phyloP scores from a whole-genome alignment of 148 eudicot species.

The Drosera capensis region DNA sequence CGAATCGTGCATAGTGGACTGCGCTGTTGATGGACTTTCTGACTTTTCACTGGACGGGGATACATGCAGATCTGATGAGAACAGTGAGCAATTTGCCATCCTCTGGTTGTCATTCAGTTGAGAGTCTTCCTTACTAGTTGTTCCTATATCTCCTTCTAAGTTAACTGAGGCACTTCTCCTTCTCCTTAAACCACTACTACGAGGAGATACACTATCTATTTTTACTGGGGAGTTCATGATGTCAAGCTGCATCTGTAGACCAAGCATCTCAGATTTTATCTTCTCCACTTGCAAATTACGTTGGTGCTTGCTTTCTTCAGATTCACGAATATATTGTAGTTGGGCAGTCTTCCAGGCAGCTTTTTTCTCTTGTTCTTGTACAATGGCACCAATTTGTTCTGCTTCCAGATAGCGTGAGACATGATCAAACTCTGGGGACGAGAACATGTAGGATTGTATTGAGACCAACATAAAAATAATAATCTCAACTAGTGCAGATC shows the following conservation, averaged over 20 bases:
- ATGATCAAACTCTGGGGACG: slow-evolving; percentile 83
- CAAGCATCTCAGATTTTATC: slow-evolving; percentile 98
- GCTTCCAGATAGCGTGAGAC: slow-evolving; percentile 96
- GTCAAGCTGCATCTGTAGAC: slow-evolving; percentile 80
- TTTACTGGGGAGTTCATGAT: slow-evolving; percentile 30
- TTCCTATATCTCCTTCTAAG: slow-evolving; percentile 17
- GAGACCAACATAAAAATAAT: slow-evolving; percentile 81
- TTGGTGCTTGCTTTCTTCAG: slow-evolving; percentile 75
- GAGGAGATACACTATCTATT: slow-evolving; percentile 35
- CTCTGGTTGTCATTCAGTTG: slow-evolving; percentile 21
- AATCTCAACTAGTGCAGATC: slow-evolving; percentile 95
- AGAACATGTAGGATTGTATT: slow-evolving; percentile 88
- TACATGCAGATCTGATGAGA: slow-evolving; percentile 31
- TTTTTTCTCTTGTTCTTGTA: slow-evolving; percentile 91
- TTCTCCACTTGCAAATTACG: slow-evolving; percentile 98
- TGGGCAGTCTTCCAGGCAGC: slow-evolving; percentile 96
- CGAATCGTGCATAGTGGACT: slow-evolving; percentile 21
- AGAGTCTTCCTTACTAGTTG: slow-evolving; percentile 16
- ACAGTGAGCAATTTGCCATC: slow-evolving; percentile 23
- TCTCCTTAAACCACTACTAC: slow-evolving; percentile 54
- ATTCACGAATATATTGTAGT: slow-evolving; percentile 73
- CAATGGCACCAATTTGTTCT: slow-evolving; percentile 98
- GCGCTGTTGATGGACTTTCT: slow-evolving; percentile 38
- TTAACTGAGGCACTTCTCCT: slow-evolving; percentile 36
- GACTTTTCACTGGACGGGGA: slow-evolving; percentile 30